Base-by-base conservation (phyloP, 2,329 filamentous ascomycete genomes). In the Ophiostoma piceae region DNA sequence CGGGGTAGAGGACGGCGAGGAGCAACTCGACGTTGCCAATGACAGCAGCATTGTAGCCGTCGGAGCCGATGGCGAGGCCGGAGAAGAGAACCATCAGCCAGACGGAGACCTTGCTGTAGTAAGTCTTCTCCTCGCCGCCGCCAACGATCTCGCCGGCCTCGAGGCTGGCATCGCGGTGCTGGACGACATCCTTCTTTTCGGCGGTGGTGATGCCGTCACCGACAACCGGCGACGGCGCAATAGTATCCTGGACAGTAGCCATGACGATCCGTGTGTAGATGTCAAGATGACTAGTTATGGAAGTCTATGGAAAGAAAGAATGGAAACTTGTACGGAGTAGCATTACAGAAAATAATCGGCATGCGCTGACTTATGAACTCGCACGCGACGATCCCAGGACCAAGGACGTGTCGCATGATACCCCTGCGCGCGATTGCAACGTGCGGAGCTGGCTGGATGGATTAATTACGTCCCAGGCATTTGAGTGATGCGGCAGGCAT, bases 21-120 rank as follows among this genome's bases (percentile, higher is more conserved):
- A 83, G 74, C 5, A 82, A 76, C 68, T 82, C 77, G 51, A 82
- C 75, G 68, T 83, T 82, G 43, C 81, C 82, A 71, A 82, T 81
- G 47, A 83, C 39, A 39, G 37, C 37, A n/a, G 65, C 65, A 32
- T 66, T 66, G 78, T 66, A 66, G 4, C 65, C 65, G 39, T 66
- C 65, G n/a, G 65, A 66, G 8, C 65, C 65, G 39, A 66, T 66
- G 22, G 65, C 65, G 22, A 66, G 65, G 22, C 65, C 65, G 11
- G 65, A 66, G 39, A 66, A 66, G 22, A 66, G 65, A 32, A 66
- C 39, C 65, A 66, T 66, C n/a, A 66, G 22, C 65, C 65, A 66
- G 4, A 66, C 65, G 3, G 65, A 66, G n/a, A 32, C 26, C 65
- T 66, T 66, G 65, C 39, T 66, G 65, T 66, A 66, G 39, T 43